These are phyloP conservation scores for apple (Malus domestica) DNA, from an alignment of 306 rosid species.

Conservation along the genomic window DNA sequence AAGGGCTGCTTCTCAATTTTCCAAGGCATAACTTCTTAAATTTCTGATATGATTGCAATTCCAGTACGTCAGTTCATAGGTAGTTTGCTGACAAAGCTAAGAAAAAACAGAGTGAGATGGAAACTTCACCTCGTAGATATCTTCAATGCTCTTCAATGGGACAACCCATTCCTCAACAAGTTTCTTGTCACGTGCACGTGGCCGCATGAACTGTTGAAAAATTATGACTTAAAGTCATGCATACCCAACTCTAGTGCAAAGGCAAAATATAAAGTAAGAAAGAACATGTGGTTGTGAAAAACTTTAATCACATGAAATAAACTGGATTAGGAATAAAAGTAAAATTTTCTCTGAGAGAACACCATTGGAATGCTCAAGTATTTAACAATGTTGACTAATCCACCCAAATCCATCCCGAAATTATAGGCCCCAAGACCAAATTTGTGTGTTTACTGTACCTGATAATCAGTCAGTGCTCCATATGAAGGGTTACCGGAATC, in stretches of 20 bases:
- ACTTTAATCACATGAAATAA: neutral
- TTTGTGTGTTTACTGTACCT: slow-evolving; percentile 40
- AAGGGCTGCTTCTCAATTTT: slow-evolving; percentile 86
- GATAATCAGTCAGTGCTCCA: slow-evolving; percentile 80
- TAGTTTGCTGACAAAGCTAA: neutral
- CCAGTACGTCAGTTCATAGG: slow-evolving; percentile 8
- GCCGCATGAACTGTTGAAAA: slow-evolving; percentile 74
- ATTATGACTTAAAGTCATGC: neutral
- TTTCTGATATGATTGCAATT: slow-evolving; percentile 45
- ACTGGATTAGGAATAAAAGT: neutral
- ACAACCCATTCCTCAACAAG: slow-evolving; percentile 88
- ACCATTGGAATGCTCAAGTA: neutral
- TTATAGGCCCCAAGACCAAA: neutral
- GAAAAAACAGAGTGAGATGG: neutral
- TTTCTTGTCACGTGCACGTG: slow-evolving; percentile 86
- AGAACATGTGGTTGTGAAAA: neutral
- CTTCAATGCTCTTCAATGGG: slow-evolving; percentile 64
- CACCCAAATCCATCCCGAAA: neutral
- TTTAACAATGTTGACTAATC: neutral
- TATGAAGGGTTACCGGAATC: slow-evolving; percentile 87
- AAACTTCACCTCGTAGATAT: slow-evolving; percentile 65
- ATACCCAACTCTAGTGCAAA: neutral
- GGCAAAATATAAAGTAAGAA: neutral
- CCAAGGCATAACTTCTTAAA: slow-evolving; percentile 76
- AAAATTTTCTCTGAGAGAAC: neutral